Evolutionary conservation across 1,139 yeast species (phyloP).

Genomic region (Geotrichum carabidarum): DNA sequence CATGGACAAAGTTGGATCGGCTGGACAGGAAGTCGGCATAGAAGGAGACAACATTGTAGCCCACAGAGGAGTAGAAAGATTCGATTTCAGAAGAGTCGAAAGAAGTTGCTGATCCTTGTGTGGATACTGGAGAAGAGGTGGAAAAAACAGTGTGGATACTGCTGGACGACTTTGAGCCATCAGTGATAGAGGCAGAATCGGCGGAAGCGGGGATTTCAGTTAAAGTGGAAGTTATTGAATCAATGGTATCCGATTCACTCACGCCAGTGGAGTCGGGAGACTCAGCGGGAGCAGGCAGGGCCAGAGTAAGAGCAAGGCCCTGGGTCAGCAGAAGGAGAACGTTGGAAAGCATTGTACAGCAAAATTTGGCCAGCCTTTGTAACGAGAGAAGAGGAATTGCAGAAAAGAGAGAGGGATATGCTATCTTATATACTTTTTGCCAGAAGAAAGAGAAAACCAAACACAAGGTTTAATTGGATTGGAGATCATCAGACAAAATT

Average conservation of each 20-base stretch:
- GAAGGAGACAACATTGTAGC: constrained; percentile 14
- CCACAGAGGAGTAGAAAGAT: constrained; percentile 8
- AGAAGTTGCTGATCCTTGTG: not conserved
- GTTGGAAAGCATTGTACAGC: not conserved
- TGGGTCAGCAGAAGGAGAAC: not conserved
- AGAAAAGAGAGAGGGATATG: not conserved
- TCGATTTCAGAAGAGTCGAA: not conserved
- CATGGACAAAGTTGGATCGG: constrained; percentile 4
- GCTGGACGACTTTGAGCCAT: not conserved
- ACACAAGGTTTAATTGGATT: not conserved
- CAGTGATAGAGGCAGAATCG: too few relatives aligned
- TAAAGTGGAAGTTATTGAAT: too few relatives aligned
- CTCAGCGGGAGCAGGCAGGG: not conserved
- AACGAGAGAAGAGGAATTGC: not conserved
- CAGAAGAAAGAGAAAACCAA: not conserved
- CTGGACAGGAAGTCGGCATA: constrained; percentile 11
- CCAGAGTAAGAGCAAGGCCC: not conserved
- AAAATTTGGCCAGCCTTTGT: not conserved
- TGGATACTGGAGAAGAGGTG: not conserved
- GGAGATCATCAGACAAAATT: not conserved
- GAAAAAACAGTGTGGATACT: not conserved
- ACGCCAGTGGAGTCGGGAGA: not conserved
- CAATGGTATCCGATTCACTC: not conserved
- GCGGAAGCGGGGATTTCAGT: too few relatives aligned
- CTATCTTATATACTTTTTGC: not conserved